These are phyloP conservation scores for Lactuca saligna DNA, from an alignment of 129 eudicot species.

Conservation along the genomic window DNA sequence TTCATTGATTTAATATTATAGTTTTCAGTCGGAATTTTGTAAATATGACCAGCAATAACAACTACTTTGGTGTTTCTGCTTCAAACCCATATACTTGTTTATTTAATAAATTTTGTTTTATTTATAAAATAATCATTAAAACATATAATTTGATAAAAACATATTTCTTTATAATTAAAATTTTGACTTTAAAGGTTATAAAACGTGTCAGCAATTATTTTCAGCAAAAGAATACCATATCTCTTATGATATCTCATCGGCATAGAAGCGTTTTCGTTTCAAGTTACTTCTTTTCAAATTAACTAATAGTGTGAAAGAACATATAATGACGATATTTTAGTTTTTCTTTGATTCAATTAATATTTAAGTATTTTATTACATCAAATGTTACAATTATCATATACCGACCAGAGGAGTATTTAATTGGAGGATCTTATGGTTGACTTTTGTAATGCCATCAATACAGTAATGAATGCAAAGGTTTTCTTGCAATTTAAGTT, in stretches of 20 bases:
- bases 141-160: not conserved
- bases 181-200: not conserved
- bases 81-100: not conserved
- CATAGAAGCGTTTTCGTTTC: not conserved
- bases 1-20: not conserved
- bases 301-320: not conserved
- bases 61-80: not conserved
- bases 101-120: not conserved
- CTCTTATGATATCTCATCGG: not conserved
- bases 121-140: not conserved
- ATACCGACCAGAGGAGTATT: not conserved
- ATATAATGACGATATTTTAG: too few species aligned
- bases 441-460: not conserved
- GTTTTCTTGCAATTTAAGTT: not conserved
- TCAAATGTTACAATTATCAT: not conserved
- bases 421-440: not conserved
- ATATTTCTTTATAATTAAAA: not conserved
- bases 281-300: too few species aligned
- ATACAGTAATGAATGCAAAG: not conserved
- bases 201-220: not conserved
- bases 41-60: slow-evolving; percentile 6
- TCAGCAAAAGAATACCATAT: not conserved
- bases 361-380: not conserved
- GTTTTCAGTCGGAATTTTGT: not conserved
- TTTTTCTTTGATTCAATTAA: not conserved